A percentile compares a stretch with the other conserved stretches of the same genome.
Conservation (phyloP, 495 filamentous ascomycete species). For the Penicillium crystallinum region DNA sequence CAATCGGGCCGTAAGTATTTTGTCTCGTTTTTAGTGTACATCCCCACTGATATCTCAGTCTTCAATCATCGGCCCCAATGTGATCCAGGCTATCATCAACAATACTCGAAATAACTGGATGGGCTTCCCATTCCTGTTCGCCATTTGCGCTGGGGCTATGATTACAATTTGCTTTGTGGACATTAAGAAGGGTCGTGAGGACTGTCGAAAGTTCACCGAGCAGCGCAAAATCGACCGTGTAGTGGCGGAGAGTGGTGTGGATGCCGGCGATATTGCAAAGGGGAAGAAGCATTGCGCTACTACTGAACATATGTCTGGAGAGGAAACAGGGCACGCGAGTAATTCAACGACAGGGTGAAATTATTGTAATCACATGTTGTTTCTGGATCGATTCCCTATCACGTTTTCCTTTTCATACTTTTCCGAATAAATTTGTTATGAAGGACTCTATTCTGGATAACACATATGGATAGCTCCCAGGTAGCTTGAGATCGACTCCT, state of each 20-base stretch:
- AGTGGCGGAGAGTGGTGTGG: constrained; percentile 17
- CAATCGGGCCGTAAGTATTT: constrained; percentile 40
- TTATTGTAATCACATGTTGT: too few species aligned
- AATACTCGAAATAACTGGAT: constrained; percentile 46
- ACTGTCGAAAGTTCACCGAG: constrained; percentile 37
- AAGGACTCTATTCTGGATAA: not conserved
- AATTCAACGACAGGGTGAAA: not conserved
- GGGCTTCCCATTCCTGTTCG: constrained; percentile 48
- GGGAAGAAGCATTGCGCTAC: constrained; percentile 12
- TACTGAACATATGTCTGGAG: not conserved
- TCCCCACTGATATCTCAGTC: constrained; percentile 24
- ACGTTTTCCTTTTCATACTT: not conserved
- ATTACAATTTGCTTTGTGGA: constrained; percentile 41
- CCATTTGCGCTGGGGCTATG: constrained; percentile 39
- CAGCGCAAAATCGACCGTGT: constrained; percentile 30
- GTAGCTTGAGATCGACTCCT: not conserved
- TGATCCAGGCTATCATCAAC: constrained; percentile 48
- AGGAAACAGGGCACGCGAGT: not conserved
- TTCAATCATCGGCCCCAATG: constrained; percentile 47
- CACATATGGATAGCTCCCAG: too few species aligned
- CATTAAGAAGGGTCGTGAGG: constrained; percentile 44
- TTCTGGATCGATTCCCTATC: not conserved
- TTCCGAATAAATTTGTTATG: not conserved
- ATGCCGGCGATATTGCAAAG: constrained; percentile 10
- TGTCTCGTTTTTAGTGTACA: not conserved